Percentiles rank a stretch among this genome's conserved stretches.
Conservation (phyloP, 1,284 basidiomycete species). For the Exobasidium cylindrosporum region DNA sequence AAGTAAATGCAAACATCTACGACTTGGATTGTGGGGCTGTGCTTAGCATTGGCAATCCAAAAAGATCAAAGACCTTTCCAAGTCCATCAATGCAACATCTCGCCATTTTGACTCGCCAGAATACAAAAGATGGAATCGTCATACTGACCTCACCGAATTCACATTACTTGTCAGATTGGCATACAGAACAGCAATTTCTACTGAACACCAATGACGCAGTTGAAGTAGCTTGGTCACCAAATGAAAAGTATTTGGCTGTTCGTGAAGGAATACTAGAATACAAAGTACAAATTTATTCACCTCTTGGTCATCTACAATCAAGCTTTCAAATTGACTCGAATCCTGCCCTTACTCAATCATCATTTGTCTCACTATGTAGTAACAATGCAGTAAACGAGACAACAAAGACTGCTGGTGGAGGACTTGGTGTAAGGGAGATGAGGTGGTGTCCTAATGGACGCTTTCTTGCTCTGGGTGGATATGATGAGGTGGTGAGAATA, state of each 20-base stretch:
- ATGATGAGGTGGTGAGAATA: background rate
- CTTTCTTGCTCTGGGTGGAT: slow-evolving; percentile 3
- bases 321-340: slow-evolving; percentile 1
- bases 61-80: background rate
- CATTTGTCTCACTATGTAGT: background rate
- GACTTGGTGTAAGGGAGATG: background rate
- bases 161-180: background rate
- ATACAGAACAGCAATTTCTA: background rate
- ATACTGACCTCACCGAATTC: slow-evolving; percentile 1
- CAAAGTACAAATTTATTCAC: slow-evolving; percentile 7
- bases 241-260: slow-evolving; percentile 6
- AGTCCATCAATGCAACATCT: slow-evolving; percentile 1
- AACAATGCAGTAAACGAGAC: background rate
- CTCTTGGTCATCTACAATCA: slow-evolving; percentile 5
- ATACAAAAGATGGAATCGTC: slow-evolving; percentile 5
- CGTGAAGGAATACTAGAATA: slow-evolving; percentile 7
- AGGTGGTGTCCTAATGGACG: background rate
- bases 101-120: background rate
- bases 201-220: background rate
- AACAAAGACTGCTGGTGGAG: background rate
- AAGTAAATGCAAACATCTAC: slow-evolving; percentile 6
- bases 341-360: too few species aligned
- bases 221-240: slow-evolving; percentile 6
- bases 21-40: background rate
- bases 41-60: background rate